phyloP scores from a whole-genome alignment of 345 rosid species.

The Gossypium sturtianum region DNA sequence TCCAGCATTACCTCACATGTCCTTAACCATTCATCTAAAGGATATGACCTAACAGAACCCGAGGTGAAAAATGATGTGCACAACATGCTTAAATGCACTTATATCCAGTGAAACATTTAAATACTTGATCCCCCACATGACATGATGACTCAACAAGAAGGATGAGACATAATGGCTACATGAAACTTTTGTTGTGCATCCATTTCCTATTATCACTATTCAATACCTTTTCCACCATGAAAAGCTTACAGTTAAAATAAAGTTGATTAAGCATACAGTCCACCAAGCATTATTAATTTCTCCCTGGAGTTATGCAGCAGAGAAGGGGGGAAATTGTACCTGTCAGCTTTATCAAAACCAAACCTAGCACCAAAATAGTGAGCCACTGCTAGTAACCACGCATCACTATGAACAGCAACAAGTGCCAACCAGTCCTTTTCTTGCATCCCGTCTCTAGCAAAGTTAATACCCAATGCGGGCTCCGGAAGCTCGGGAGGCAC shows the following conservation, averaged over 20 bases:
- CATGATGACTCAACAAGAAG: neutral
- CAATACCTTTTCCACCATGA: no score
- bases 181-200: neutral
- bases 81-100: neutral
- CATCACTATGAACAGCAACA: constrained; percentile 81
- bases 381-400: constrained; percentile 71
- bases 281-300: neutral
- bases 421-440: constrained; percentile 79
- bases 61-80: neutral
- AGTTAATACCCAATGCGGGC: constrained; percentile 85
- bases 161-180: neutral
- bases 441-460: constrained; percentile 80
- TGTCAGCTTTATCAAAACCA: constrained; percentile 62
- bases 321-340: constrained; percentile 33
- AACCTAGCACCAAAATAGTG: constrained; percentile 77
- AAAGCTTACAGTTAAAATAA: neutral
- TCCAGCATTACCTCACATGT: neutral
- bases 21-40: neutral
- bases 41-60: neutral
- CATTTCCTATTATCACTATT: no score
- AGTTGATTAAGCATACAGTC: neutral
- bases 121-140: neutral
- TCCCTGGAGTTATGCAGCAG: neutral
- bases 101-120: neutral
- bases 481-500: constrained; percentile 93